A percentile compares a stretch with the other conserved stretches of the same genome.
phyloP scores from a whole-genome alignment of 108 stramenopile genomes.

The Aurantiochytrium sp. region DNA sequence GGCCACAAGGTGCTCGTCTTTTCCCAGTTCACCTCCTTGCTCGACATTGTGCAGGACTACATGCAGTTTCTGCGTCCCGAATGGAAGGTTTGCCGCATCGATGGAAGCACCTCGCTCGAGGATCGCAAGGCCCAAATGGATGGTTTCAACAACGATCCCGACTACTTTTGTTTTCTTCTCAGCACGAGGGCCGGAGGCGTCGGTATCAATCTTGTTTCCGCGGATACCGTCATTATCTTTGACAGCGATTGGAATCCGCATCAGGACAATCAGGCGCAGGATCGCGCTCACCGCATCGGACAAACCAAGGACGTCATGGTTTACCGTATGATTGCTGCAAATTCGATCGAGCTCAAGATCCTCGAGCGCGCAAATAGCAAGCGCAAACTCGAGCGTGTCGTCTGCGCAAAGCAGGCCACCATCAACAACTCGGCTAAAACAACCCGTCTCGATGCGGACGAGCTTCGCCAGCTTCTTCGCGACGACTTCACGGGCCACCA shows the following conservation, averaged over 20 bases:
- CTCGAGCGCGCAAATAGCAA: constrained; percentile 8
- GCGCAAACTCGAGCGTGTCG: constrained; percentile 18
- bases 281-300: constrained; percentile 93
- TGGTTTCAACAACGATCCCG: constrained; percentile 80
- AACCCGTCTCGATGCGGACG: background rate
- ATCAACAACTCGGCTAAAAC: background rate
- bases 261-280: constrained; percentile 93
- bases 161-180: constrained; percentile 80
- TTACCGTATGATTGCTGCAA: constrained; percentile 70
- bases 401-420: background rate
- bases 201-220: constrained; percentile 89
- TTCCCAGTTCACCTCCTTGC: constrained; percentile 83
- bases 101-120: constrained; percentile 79
- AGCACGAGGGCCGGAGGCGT: constrained; percentile 89
- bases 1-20: constrained; percentile 89
- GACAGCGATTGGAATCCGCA: constrained; percentile 98
- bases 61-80: constrained; percentile 53
- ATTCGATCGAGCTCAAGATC: background rate
- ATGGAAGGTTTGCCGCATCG: constrained; percentile 59
- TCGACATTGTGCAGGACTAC: constrained; percentile 88
- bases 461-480: background rate
- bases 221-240: constrained; percentile 92
- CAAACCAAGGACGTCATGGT: constrained; percentile 74
- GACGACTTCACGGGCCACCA: background rate
- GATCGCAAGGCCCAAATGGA: constrained; percentile 90